Evolutionary conservation across 805 yeast species (phyloP).

Genomic region (Maudiozyma bulderi): DNA sequence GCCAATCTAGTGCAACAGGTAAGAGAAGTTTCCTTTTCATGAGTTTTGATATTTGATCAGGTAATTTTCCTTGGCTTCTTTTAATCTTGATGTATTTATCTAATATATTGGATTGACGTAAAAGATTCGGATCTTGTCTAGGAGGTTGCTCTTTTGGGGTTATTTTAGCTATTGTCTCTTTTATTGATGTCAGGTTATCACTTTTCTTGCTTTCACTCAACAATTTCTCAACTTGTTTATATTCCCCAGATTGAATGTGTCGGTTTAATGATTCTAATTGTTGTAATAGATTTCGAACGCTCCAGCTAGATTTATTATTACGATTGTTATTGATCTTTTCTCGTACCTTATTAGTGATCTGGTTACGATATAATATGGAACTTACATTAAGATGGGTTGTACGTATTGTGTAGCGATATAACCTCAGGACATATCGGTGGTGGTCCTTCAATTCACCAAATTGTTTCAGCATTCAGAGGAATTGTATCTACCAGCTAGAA

Average conservation of each 20-base stretch:
- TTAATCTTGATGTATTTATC: constrained; percentile 11
- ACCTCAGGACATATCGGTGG: not conserved
- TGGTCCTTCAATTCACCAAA: not conserved
- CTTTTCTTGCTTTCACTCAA: not conserved
- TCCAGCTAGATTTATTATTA: constrained; percentile 22
- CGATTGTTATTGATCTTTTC: constrained; percentile 9
- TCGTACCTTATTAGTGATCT: not conserved
- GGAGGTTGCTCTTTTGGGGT: not conserved
- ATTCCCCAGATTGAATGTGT: not conserved
- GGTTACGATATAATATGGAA: not conserved
- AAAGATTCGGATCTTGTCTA: constrained; percentile 5
- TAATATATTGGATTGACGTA: constrained; percentile 10
- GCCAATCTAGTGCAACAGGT: constrained; percentile 24
- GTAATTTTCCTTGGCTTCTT: constrained; percentile 10
- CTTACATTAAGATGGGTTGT: not conserved
- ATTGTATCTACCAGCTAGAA: no score
- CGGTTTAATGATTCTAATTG: constrained; percentile 12
- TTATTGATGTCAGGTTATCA: not conserved
- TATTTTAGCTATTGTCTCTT: not conserved
- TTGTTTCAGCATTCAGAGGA: not conserved
- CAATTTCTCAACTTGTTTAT: constrained; percentile 1
- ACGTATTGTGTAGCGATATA: constrained; percentile 2
- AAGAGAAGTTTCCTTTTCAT: constrained; percentile 13
- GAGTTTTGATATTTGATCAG: constrained; percentile 9
- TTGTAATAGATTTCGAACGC: constrained; percentile 9